Evolutionary conservation across 2,329 filamentous ascomycete genomes (phyloP).

Genomic region (Colletotrichum liriopes): DNA sequence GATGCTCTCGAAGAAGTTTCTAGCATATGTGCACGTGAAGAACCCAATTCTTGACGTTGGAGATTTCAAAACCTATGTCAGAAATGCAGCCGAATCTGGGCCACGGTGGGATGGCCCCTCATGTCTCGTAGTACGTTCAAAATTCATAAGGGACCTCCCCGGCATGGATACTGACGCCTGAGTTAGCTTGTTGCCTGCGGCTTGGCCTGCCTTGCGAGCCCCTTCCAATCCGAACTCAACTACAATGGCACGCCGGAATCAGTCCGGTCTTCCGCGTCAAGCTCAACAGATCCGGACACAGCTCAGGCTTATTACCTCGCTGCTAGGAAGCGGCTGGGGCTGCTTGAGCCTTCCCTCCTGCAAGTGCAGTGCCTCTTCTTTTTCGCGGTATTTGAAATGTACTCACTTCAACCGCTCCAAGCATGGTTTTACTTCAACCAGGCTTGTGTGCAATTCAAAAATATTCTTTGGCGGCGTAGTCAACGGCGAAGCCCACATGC

Average conservation of each 20-base stretch:
- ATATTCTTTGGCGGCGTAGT: slow-evolving; percentile 36
- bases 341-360: slow-evolving; percentile 49
- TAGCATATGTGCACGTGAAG: slow-evolving; percentile 52
- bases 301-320: slow-evolving; percentile 49
- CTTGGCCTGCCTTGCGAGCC: slow-evolving; percentile 48
- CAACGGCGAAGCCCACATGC: background rate
- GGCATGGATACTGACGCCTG: background rate
- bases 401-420: slow-evolving; percentile 50
- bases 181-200: slow-evolving; percentile 51
- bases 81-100: slow-evolving; percentile 46
- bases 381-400: slow-evolving; percentile 53
- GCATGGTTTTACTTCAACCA: slow-evolving; percentile 52
- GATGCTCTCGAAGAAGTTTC: slow-evolving; percentile 48
- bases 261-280: slow-evolving; percentile 7
- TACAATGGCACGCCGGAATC: slow-evolving; percentile 28
- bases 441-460: slow-evolving; percentile 48
- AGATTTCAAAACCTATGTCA: slow-evolving; percentile 44
- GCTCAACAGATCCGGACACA: slow-evolving; percentile 22
- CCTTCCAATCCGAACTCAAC: slow-evolving; percentile 42
- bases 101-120: slow-evolving; percentile 49
- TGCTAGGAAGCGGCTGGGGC: slow-evolving; percentile 50
- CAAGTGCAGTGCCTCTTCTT: slow-evolving; percentile 52
- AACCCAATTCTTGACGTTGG: slow-evolving; percentile 51
- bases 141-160: no score
- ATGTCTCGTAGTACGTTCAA: slow-evolving; percentile 50